Conservation (phyloP, 306 rosid genomes). For the Lupinus albus region DNA sequence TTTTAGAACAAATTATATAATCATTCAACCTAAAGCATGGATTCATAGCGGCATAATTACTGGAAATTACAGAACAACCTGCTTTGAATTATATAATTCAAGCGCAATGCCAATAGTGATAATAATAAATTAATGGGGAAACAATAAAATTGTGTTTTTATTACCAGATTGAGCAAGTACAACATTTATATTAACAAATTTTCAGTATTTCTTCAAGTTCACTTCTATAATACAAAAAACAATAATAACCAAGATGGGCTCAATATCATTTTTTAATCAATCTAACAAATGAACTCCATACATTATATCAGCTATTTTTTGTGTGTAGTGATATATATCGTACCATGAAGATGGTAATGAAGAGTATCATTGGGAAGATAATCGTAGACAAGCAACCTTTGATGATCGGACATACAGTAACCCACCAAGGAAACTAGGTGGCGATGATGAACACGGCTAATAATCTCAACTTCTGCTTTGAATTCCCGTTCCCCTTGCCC, state of each 20-base stretch:
- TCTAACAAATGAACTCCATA: slow-evolving; percentile 8
- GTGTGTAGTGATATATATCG: slow-evolving; percentile 45
- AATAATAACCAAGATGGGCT: slow-evolving; percentile 4
- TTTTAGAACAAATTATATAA: slow-evolving; percentile 13
- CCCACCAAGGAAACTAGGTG: too few species aligned
- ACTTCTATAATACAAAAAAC: not conserved
- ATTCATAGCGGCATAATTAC: slow-evolving; percentile 16
- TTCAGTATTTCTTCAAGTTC: not conserved
- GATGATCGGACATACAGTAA: too few species aligned
- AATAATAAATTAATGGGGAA: not conserved
- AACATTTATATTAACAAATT: not conserved
- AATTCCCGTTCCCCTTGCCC: too few species aligned
- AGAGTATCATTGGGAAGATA: slow-evolving; percentile 82
- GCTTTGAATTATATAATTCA: slow-evolving; percentile 23
- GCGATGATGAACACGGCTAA: too few species aligned
- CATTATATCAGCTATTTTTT: not conserved
- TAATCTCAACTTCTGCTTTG: too few species aligned
- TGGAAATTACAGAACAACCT: slow-evolving; percentile 16
- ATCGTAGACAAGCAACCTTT: too few species aligned
- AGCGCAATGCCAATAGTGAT: not conserved
- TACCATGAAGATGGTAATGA: slow-evolving; percentile 93
- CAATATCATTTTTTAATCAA: not conserved
- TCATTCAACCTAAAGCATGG: slow-evolving; percentile 30
- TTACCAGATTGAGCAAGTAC: not conserved
- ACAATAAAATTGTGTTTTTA: not conserved